Evolutionary conservation across 768 basidiomycete genomes (phyloP).

Genomic region (Agaricus subrufescens): DNA sequence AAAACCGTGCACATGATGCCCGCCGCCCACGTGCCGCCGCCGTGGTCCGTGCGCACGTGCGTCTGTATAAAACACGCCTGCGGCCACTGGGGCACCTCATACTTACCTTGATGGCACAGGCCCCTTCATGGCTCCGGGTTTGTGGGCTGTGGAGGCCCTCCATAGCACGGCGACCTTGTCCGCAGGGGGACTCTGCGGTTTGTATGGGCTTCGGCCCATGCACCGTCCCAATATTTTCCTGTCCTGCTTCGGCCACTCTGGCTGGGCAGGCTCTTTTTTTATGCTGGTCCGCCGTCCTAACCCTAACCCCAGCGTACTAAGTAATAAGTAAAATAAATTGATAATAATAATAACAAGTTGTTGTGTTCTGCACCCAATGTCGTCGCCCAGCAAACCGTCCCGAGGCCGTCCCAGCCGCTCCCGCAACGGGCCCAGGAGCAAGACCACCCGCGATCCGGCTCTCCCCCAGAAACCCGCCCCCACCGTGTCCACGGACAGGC

Average conservation of each 20-base stretch:
- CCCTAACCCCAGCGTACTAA: constrained; percentile 11
- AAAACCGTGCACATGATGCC: constrained; percentile 5
- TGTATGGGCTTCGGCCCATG: constrained; percentile 69
- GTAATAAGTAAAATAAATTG: not conserved
- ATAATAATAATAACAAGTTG: not conserved
- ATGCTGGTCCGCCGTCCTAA: constrained; percentile 8
- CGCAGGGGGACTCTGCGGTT: constrained; percentile 28
- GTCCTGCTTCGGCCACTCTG: constrained; percentile 62
- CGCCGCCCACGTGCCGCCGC: not conserved
- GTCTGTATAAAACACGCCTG: not conserved
- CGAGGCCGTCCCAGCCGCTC: constrained; percentile 29
- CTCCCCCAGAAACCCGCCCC: constrained; percentile 16
- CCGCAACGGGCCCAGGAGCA: constrained; percentile 26
- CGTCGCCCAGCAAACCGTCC: constrained; percentile 25
- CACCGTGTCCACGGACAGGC: constrained; percentile 9
- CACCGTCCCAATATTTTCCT: constrained; percentile 75
- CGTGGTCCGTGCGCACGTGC: constrained; percentile 8
- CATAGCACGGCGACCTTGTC: constrained; percentile 17
- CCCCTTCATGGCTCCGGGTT: constrained; percentile 14
- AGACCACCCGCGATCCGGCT: constrained; percentile 19
- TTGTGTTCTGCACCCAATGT: constrained; percentile 10
- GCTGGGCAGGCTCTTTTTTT: constrained; percentile 38
- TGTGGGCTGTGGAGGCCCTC: constrained; percentile 10
- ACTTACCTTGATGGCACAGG: constrained; percentile 16
- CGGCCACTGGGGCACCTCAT: constrained; percentile 2